A percentile compares a stretch with the other conserved stretches of the same genome.
phyloP scores from a whole-genome alignment of 306 rosid genomes.

The Quercus aquifolioides region DNA sequence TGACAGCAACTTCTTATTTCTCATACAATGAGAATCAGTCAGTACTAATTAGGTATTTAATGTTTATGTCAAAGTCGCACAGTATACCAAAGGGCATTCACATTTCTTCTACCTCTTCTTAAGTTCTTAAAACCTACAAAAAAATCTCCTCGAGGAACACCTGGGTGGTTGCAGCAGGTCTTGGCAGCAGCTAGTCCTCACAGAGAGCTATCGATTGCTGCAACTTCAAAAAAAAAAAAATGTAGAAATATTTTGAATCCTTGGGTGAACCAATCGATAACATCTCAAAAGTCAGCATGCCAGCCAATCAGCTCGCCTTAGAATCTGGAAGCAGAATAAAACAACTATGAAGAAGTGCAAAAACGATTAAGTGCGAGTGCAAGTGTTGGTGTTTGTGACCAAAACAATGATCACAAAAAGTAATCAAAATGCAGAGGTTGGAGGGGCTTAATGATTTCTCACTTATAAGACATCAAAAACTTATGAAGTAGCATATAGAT shows the following conservation, averaged over 20 bases:
- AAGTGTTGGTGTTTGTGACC: not conserved
- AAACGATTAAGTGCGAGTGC: not conserved
- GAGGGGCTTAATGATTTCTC: not conserved
- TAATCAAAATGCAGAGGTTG: not conserved
- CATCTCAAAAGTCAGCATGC: constrained; percentile 36
- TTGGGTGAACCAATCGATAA: constrained; percentile 54
- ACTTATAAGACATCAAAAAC: not conserved
- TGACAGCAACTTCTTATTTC: constrained; percentile 27
- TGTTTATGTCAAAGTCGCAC: constrained; percentile 32
- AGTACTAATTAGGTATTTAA: constrained; percentile 31
- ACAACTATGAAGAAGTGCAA: constrained; percentile 21
- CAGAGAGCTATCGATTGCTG: constrained; percentile 49
- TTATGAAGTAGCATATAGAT: not conserved
- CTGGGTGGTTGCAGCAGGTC: constrained; percentile 21
- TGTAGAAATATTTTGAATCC: constrained; percentile 57
- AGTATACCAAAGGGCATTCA: constrained; percentile 41
- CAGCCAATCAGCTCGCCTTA: constrained; percentile 73
- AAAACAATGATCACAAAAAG: not conserved
- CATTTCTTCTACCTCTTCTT: constrained; percentile 37
- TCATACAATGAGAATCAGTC: constrained; percentile 46
- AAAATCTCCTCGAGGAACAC: constrained; percentile 32
- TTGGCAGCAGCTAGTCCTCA: constrained; percentile 38
- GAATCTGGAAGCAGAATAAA: constrained; percentile 63
- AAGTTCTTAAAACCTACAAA: constrained; percentile 46
- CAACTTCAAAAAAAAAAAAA: constrained; percentile 48